These are phyloP conservation scores for Cystofilobasidium capitatum DNA, from an alignment of 768 basidiomycete genomes.

Conservation along the genomic window DNA sequence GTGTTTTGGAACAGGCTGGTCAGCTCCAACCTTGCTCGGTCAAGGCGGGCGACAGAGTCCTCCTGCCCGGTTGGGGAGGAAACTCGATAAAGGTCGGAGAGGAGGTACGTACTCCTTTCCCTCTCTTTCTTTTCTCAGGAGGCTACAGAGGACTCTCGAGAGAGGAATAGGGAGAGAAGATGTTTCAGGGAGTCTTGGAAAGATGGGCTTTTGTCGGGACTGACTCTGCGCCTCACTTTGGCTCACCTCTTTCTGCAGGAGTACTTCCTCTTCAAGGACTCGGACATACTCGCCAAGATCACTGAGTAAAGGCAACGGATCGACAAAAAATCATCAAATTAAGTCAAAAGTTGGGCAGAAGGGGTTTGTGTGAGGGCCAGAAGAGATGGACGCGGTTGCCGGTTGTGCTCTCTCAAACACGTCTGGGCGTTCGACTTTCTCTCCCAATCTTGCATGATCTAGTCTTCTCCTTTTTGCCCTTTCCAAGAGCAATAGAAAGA, in stretches of 20 bases:
- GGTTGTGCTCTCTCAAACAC: too few relatives aligned
- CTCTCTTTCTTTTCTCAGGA: not conserved
- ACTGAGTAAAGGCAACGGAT: slow-evolving; percentile 17
- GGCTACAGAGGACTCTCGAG: too few relatives aligned
- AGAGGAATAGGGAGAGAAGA: not conserved
- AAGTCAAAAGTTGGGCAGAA: too few relatives aligned
- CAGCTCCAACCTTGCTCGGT: slow-evolving; percentile 62
- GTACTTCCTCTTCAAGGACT: slow-evolving; percentile 86
- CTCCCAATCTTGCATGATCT: slow-evolving; percentile 12
- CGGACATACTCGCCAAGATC: slow-evolving; percentile 80
- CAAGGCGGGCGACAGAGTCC: slow-evolving; percentile 79
- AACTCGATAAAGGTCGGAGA: slow-evolving; percentile 93
- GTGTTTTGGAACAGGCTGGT: slow-evolving; percentile 51
- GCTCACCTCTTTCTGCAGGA: slow-evolving; percentile 61
- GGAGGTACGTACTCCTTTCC: slow-evolving; percentile 53
- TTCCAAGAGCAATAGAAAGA: too few relatives aligned
- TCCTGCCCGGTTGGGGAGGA: slow-evolving; percentile 94
- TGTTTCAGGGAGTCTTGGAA: too few relatives aligned
- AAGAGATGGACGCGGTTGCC: too few relatives aligned
- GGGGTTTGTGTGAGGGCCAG: too few relatives aligned
- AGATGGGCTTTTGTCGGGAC: too few relatives aligned
- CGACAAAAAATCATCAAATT: too few relatives aligned
- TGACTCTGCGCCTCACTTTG: too few relatives aligned
- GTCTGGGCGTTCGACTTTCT: too few relatives aligned
- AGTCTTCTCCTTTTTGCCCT: too few relatives aligned